Base-by-base conservation (phyloP, 805 yeast genomes). In the Ogataea methylovora region DNA sequence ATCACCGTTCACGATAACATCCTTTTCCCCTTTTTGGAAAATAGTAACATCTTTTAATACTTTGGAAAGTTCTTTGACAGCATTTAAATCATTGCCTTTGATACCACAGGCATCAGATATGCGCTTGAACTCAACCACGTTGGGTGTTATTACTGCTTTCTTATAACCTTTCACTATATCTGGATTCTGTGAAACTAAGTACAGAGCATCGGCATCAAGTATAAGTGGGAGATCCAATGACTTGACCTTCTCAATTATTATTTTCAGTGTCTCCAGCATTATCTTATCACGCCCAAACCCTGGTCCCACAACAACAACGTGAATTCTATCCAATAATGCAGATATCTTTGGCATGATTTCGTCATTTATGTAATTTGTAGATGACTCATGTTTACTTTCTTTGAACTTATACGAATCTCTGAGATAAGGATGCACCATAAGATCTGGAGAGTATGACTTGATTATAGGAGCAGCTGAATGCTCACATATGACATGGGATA, bases 371-470 rank as follows among this genome's bases (percentile, higher is more conserved):
- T 65, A 58, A 12, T 42, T 27, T 35, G 15, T 37, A 7, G 26
- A 30, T 4, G 19, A 15, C 4, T 30, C 32, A 9, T 11, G 14
- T 6, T 16, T 5, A 10, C 14, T 9, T 16, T 11, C 16, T n/a
- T 29, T 16, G 8, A 13, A 6, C 9, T 26, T 26, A 6, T 16
- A 23, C 5, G 21, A 19, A 46, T 77, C 87, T 36, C 61, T 67
- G 43, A 88, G 53, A 53, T 85, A 86, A 1, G 97, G 97, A 61
- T 92, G 97, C 1, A 92, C 95, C 97, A 90, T 92, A 32, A 90
- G 61, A 51, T 90, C 87, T 0, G 98, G 97, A 6, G 94, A 75
- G 58, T 92, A 92, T 20, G 79, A 60, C 58, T 90, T 90, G 50
- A 90, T 86, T 6, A 85, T 79, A 0, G 80, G 60, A 0, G 84